These are phyloP conservation scores for Balamuthia mandrillaris DNA, from an alignment of 208 protist genomes.

Conservation along the genomic window DNA sequence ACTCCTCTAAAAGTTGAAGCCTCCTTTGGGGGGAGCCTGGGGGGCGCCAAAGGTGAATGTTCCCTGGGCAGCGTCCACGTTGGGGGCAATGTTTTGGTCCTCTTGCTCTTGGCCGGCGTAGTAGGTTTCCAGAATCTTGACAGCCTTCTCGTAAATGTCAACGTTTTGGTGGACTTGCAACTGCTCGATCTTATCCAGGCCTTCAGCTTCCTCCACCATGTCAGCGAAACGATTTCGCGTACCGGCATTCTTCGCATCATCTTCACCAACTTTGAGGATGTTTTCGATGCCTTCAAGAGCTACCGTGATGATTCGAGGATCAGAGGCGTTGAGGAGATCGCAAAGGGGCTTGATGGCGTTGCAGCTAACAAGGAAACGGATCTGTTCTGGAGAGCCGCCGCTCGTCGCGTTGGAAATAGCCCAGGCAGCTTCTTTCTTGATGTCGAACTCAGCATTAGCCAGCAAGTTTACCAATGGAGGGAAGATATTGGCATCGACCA, in stretches of 20 bases:
- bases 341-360: conserved; percentile 83
- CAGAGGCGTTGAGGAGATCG: conserved; percentile 80
- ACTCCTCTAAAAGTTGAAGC: conserved; percentile 43
- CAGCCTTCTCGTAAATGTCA: conserved; percentile 90
- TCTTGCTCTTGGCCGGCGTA: conserved; percentile 24
- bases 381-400: conserved; percentile 85
- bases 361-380: conserved; percentile 81
- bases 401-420: conserved; percentile 91
- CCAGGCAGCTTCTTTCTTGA: conserved; percentile 97
- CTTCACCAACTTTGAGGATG: conserved; percentile 78
- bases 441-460: conserved; percentile 83
- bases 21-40: background rate
- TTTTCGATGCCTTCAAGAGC: conserved; percentile 93
- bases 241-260: background rate
- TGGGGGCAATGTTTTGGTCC: conserved; percentile 24
- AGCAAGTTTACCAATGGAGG: conserved; percentile 85
- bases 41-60: conserved; percentile 41
- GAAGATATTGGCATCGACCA: conserved; percentile 83
- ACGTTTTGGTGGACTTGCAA: conserved; percentile 88
- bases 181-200: conserved; percentile 87
- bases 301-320: conserved; percentile 84
- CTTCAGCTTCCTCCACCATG: conserved; percentile 86
- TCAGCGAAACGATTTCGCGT: conserved; percentile 69
- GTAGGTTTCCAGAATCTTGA: conserved; percentile 79
- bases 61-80: background rate